Evolutionary conservation across 768 basidiomycete species (phyloP), one percentile per base, ranked within the genome.

Genomic region (Trametes gibbosa): DNA sequence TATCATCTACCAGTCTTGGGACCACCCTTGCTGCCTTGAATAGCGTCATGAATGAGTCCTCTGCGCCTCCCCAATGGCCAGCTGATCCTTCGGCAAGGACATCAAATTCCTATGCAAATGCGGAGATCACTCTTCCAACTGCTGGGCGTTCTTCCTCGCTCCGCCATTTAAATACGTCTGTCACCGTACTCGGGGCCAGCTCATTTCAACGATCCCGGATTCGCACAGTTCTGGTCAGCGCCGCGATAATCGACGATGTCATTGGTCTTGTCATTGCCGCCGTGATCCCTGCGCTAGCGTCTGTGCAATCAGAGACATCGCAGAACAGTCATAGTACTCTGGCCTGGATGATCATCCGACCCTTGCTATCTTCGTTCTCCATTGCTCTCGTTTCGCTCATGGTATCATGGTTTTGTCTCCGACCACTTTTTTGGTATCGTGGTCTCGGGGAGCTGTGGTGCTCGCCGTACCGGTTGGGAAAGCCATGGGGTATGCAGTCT

Each of bases 171-270:
- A 35, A 5, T 25, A 25, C 25, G 14, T 47, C 46, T 3, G 21
- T 34, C 9, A 54, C 45, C 25, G 43, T 34, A 9, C 25, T 16
- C 16, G 13, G 3, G 0, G 3, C 17, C 23, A 17, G 10, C 14
- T 42, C 61, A 13, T 68, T 85, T 29, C 73, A 76, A 24, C 72
- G 72, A 37, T 84, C 80, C 2, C 74, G 77, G 47, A 76, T 84
- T 0, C 85, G 86, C 0, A 79, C 81, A 2, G 77, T 86, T 0
- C 70, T 90, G 16, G 74, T 84, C 60, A 80, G 79, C 49, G 85
- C 85, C 0, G 87, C 87, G 0, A 72, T 88, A 13, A 74, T 86
- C 46, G 86, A 89, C 70, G 86, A 89, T 67, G 76, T 87, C 9
- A 73, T 83, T 16, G 84, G 84, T 0, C 77, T 88, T 5, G 77